A percentile compares a stretch with the other conserved stretches of the same genome.
phyloP scores from a whole-genome alignment of 352 stramenopile genomes.

The Pythium vanterpoolii region DNA sequence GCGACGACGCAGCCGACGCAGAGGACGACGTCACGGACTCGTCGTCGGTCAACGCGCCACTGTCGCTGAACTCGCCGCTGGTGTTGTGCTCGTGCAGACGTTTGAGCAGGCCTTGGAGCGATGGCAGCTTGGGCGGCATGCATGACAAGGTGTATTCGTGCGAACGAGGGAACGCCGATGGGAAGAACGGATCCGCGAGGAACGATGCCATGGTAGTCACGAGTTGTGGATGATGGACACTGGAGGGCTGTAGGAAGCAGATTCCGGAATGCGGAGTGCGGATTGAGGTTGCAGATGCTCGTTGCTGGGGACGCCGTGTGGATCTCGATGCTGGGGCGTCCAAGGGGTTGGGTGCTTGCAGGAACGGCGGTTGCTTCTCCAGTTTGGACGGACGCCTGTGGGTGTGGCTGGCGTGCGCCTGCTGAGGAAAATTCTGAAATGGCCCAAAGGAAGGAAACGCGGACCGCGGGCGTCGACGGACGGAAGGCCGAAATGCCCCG shows the following conservation, averaged over 20 bases:
- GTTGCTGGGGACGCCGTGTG: not conserved
- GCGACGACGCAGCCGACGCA: constrained; percentile 1
- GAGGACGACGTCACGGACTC: constrained; percentile 15
- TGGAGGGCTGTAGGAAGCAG: not conserved
- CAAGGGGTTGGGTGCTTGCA: not conserved
- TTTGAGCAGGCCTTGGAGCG: constrained; percentile 61
- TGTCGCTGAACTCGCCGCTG: not conserved
- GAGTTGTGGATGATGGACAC: not conserved
- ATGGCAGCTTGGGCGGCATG: constrained; percentile 46
- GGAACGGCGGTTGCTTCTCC: not conserved
- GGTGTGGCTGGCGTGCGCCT: constrained; percentile 1
- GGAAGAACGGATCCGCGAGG: constrained; percentile 10
- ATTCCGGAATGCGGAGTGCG: not conserved
- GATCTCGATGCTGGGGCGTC: not conserved
- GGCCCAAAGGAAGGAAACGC: constrained; percentile 2
- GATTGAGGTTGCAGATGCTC: not conserved
- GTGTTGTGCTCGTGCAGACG: constrained; percentile 41
- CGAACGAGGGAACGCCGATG: constrained; percentile 4
- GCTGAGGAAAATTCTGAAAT: constrained; percentile 26
- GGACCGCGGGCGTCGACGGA: not conserved
- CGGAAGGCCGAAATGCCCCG: not conserved
- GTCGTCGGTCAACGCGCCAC: constrained; percentile 20
- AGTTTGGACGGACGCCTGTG: not conserved
- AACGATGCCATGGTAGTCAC: constrained; percentile 4
- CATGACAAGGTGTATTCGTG: not conserved